Base-by-base conservation (phyloP, 306 rosid species). In the Medicago truncatula region DNA sequence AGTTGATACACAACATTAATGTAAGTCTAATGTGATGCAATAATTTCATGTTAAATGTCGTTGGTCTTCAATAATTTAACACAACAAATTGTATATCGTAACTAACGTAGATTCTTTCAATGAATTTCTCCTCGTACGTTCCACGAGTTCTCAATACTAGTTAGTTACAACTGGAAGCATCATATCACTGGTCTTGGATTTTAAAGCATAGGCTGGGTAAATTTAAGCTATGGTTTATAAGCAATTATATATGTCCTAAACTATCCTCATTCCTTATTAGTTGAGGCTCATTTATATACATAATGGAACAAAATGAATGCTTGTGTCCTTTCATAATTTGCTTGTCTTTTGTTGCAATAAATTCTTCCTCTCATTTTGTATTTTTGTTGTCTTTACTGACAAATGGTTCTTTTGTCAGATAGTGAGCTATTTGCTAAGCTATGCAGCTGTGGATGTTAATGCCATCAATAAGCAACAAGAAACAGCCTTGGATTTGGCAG, bases 401-500 rank as follows among this genome's bases (percentile, higher is more conserved):
- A 18, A 66, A 4, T 21, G 56, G 46, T 79, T 73, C n/a, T 74
- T 28, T 40, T 87, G 63, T 47, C 93, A 95, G 99, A 90, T 87
- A 73, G 91, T 92, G 70, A 52, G 41, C 78, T 80, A 88, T 76
- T 70, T 95, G 86, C 83, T 95, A 62, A 86, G 54, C 81, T 86
- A 84, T 79, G 61, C 79, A 49, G 85, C 95, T 46, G 40, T 87
- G 71, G 93, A 92, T 39, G 85, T 95, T 66, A 95, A 95, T 21
- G 91, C 88, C 17, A 86, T 95, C 77, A 95, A 95, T 69, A 92
- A 77, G 79, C 92, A 90, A 50, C 83, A 40, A 0, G 97, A 95
- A 71, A 92, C 99, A 3, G 97, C 97, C 17, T 88, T 89, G 90
- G 99, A 95, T 87, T 90, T 95, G 84, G 92, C 99, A 4, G 97